Conservation (phyloP, 129 eudicot species). For the Flaveria sonorensis region DNA sequence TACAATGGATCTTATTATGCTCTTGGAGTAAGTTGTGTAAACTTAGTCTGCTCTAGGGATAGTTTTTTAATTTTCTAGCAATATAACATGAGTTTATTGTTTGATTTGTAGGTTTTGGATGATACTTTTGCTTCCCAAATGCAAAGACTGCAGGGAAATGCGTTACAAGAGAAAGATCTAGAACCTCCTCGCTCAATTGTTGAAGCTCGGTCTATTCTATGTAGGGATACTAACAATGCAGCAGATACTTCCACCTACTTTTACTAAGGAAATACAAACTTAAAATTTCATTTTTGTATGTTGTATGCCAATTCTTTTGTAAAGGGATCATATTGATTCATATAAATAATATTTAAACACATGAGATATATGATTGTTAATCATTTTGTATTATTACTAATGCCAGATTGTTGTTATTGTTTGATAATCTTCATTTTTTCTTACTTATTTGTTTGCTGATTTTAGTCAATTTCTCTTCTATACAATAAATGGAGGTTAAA, state of each 20-base stretch:
- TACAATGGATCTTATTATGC: constrained; percentile 89
- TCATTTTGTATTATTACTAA: background rate
- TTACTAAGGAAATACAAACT: constrained; percentile 23
- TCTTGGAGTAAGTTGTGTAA: constrained; percentile 64
- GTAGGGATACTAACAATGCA: constrained; percentile 65
- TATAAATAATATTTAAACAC: constrained; percentile 14
- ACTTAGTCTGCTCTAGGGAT: background rate
- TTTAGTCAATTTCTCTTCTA: constrained; percentile 12
- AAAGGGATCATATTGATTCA: constrained; percentile 4
- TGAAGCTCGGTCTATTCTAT: constrained; percentile 90
- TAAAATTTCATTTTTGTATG: constrained; percentile 21
- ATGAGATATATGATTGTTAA: background rate
- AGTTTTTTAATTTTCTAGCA: background rate
- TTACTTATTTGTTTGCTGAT: background rate
- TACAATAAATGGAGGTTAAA: background rate
- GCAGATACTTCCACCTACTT: constrained; percentile 63
- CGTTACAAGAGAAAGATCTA: constrained; percentile 74
- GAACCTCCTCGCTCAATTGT: constrained; percentile 80
- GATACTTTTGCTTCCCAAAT: constrained; percentile 95
- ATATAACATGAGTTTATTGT: background rate
- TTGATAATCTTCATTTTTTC: background rate
- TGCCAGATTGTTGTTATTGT: background rate
- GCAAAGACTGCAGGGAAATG: constrained; percentile 91
- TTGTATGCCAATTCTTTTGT: constrained; percentile 37
- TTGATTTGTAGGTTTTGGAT: constrained; percentile 61